phyloP scores from a whole-genome alignment of 805 yeast species.

The Teunomyces kruisii region DNA sequence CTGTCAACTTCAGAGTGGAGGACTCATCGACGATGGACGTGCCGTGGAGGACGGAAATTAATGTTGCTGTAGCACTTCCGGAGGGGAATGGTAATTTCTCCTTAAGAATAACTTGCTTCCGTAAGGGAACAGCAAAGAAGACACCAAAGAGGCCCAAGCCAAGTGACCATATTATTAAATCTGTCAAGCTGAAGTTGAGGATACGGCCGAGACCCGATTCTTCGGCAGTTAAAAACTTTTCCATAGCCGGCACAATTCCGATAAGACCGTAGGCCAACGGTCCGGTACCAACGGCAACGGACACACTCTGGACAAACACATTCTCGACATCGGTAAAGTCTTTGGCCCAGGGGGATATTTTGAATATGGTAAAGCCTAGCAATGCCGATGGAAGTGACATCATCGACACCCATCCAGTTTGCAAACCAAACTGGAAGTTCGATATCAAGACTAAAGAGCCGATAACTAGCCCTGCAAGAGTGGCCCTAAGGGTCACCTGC shows the following conservation, averaged over 20 bases:
- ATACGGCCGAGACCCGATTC: slow-evolving; percentile 65
- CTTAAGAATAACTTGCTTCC: slow-evolving; percentile 82
- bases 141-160: slow-evolving; percentile 95
- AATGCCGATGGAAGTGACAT: slow-evolving; percentile 95
- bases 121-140: slow-evolving; percentile 86
- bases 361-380: slow-evolving; percentile 81
- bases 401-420: slow-evolving; percentile 99
- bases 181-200: slow-evolving; percentile 38
- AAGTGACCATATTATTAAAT: slow-evolving; percentile 75
- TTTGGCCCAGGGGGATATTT: slow-evolving; percentile 48
- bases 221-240: slow-evolving; percentile 73
- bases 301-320: slow-evolving; percentile 86
- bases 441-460: slow-evolving; percentile 86
- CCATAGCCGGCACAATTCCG: slow-evolving; percentile 95
- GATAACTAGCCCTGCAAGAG: slow-evolving; percentile 73
- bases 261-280: slow-evolving; percentile 94
- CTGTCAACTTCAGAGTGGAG: not conserved
- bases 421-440: slow-evolving; percentile 94
- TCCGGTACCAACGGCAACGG: slow-evolving; percentile 97
- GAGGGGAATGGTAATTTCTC: slow-evolving; percentile 92
- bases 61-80: slow-evolving; percentile 93
- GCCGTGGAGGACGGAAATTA: slow-evolving; percentile 83
- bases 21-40: slow-evolving; percentile 47
- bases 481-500: slow-evolving; percentile 73
- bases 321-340: slow-evolving; percentile 82